Percentiles rank a stretch among this genome's conserved stretches.
phyloP scores from a whole-genome alignment of 805 yeast species.

The Nakazawaea sp. region DNA sequence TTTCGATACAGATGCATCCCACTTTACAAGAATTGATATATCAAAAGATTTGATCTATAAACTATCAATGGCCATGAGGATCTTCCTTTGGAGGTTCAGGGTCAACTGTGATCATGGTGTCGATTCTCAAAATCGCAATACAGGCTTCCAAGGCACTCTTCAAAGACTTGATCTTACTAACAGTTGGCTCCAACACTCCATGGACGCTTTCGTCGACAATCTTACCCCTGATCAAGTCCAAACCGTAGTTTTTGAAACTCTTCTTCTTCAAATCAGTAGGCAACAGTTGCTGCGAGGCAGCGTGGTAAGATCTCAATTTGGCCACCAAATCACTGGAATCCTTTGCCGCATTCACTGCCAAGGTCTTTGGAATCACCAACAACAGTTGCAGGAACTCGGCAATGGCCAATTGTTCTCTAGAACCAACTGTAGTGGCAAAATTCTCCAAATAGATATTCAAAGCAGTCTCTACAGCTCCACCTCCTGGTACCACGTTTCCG shows the following conservation, averaged over 20 bases:
- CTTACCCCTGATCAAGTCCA: constrained; percentile 87
- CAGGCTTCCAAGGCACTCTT: constrained; percentile 98
- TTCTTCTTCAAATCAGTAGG: constrained; percentile 80
- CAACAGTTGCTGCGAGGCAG: constrained; percentile 84
- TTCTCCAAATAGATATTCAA: constrained; percentile 90
- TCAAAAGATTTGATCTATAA: background rate
- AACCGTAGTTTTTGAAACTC: constrained; percentile 84
- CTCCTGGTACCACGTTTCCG: constrained; percentile 96
- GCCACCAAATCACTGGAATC: constrained; percentile 94
- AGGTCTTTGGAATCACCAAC: constrained; percentile 88
- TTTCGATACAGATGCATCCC: too few species aligned
- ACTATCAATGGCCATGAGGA: constrained; percentile 64
- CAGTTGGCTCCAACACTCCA: constrained; percentile 95
- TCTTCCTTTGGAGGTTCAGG: constrained; percentile 93
- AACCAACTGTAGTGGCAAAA: constrained; percentile 96
- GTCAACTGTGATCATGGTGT: constrained; percentile 95
- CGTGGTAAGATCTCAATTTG: constrained; percentile 91
- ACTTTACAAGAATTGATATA: background rate
- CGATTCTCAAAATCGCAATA: constrained; percentile 93
- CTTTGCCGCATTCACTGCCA: constrained; percentile 96
- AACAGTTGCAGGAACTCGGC: constrained; percentile 94
- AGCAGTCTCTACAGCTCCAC: constrained; percentile 98
- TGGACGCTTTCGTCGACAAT: constrained; percentile 75
- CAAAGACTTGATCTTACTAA: constrained; percentile 86
- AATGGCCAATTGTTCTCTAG: constrained; percentile 95